Percentiles rank a stretch among this genome's conserved stretches.
Conservation (phyloP, 768 basidiomycete genomes). For the Thelephora aurantiotincta region DNA sequence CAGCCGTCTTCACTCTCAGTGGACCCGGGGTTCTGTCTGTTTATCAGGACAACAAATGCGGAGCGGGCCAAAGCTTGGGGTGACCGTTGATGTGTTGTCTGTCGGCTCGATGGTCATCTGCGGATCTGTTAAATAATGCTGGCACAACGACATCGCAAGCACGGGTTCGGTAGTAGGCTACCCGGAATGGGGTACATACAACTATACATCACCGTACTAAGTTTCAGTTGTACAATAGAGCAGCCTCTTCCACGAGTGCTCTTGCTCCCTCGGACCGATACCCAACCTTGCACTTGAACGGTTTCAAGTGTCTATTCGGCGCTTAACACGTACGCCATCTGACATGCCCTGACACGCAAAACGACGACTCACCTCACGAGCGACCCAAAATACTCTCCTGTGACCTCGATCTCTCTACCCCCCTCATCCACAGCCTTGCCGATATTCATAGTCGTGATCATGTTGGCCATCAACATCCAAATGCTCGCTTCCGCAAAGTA, state of each 20-base stretch:
- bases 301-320: not conserved
- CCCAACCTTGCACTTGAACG: not conserved
- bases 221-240: not conserved
- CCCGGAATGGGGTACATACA: too few species aligned
- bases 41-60: too few species aligned
- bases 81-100: too few species aligned
- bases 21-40: too few species aligned
- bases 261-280: not conserved
- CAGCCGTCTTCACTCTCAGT: too few species aligned
- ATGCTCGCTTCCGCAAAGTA: conserved; percentile 34
- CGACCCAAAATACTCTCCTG: conserved; percentile 24
- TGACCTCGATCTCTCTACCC: conserved; percentile 26
- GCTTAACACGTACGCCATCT: not conserved
- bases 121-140: too few species aligned
- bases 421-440: conserved; percentile 24
- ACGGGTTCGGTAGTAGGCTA: too few species aligned
- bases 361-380: conserved; percentile 29
- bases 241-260: not conserved
- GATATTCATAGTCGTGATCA: conserved; percentile 33
- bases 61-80: too few species aligned
- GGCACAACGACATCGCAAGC: too few species aligned
- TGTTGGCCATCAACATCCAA: conserved; percentile 30
- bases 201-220: too few species aligned
- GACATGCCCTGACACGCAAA: not conserved
- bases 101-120: too few species aligned